Base-by-base conservation (phyloP, 164 flowering plant genomes). In the Umbilicus rupestris region DNA sequence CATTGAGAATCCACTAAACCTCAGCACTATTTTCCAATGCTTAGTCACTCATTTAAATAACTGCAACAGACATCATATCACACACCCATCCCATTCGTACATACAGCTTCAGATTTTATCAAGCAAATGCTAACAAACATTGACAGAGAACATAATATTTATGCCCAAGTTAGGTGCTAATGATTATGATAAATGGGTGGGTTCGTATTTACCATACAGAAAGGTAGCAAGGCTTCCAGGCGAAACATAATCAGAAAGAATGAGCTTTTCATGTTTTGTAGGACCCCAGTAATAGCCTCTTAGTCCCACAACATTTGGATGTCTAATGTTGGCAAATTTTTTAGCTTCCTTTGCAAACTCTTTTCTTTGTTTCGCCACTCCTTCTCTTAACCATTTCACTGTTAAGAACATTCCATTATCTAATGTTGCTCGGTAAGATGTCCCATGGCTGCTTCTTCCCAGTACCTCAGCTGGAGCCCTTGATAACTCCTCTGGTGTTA, bases 401-500 rank as follows among this genome's bases (percentile, higher is more conserved):
- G 97, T 89, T 80, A 95, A 75, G 72, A 89, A 80, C 46, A 82
- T 12, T 55, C 97, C 99, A 74, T 80, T 85, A 33, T 92, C 97
- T 57, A 92, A 74, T 19, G 92, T 84, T 31, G 99, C 97, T 73
- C 82, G 78, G 62, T 95, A 95, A 37, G 97, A 90, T 47, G 99
- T 95, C 63, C 99, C 97, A 73, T 95, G 99, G 79, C 97, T 90
- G 74, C 99, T 92, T 73, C 99, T 79, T 29, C 97, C 99, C 68
- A 95, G 73, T 3, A 95, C 99, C 77, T 92, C 99, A n/a, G 99
- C 99, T n/a, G 99, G 99, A 7, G 99, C 97, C 79, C 88, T 78
- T 30, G 97, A 88, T 42, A 95, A 78, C 72, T 95, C 97, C 79
- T 95, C 97, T 3, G 96, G 90, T 14, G 97, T 87, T 72, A 95